Conservation (phyloP, 2,329 filamentous ascomycete genomes). For the Xenosphaeropsis pyriputrescens region DNA sequence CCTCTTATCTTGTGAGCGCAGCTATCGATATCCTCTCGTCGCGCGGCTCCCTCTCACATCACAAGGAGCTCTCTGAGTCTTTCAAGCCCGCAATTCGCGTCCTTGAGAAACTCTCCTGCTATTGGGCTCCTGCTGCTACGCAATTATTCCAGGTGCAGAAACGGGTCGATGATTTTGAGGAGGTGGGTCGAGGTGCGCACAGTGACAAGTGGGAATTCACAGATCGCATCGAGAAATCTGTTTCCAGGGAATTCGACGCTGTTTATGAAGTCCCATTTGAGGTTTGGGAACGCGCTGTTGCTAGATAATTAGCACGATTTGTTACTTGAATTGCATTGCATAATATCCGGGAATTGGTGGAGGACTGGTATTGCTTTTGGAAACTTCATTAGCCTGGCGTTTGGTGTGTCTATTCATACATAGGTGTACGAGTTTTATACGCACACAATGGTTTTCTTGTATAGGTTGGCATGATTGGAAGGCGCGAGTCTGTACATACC, state of each 20-base stretch:
- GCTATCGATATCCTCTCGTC: slow-evolving; percentile 41
- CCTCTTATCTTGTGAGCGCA: slow-evolving; percentile 44
- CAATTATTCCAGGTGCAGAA: neutral
- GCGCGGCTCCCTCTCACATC: neutral
- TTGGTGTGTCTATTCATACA: too few relatives aligned
- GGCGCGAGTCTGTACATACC: too few relatives aligned
- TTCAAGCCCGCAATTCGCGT: neutral
- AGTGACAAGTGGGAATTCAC: neutral
- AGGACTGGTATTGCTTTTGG: too few relatives aligned
- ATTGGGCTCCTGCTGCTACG: neutral
- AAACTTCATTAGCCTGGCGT: too few relatives aligned
- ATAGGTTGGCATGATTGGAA: too few relatives aligned
- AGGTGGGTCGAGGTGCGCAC: neutral
- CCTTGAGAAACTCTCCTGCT: neutral
- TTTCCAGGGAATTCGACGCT: neutral
- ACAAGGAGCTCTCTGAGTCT: neutral
- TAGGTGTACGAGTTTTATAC: too few relatives aligned
- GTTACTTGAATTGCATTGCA: too few relatives aligned
- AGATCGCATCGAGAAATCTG: neutral
- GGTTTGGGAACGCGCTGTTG: neutral
- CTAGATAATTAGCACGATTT: too few relatives aligned
- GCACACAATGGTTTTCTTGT: too few relatives aligned
- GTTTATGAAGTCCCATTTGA: neutral
- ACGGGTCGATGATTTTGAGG: neutral
- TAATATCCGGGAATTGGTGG: too few relatives aligned